A percentile compares a stretch with the other conserved stretches of the same genome.
phyloP scores from a whole-genome alignment of 2,329 filamentous ascomycete species.

The Chrysoporthe deuterocubensis region DNA sequence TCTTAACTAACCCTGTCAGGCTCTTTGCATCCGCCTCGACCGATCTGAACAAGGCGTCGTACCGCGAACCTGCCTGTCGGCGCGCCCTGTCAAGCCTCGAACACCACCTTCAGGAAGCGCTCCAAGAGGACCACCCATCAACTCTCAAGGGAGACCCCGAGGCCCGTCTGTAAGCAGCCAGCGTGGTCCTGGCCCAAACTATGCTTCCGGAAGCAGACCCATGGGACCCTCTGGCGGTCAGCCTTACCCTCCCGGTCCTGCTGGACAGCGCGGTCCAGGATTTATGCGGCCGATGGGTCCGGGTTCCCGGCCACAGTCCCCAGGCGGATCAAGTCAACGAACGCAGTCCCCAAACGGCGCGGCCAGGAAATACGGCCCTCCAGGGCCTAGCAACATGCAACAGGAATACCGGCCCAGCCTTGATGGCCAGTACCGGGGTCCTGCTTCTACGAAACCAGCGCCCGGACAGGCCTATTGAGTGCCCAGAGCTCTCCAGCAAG shows the following conservation, averaged over 20 bases:
- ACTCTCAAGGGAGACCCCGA: conserved; percentile 44
- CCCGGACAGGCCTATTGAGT: conserved; percentile 49
- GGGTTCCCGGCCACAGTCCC: conserved; percentile 47
- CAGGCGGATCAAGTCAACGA: conserved; percentile 39
- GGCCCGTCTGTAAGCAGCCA: conserved; percentile 42
- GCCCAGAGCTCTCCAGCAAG: background rate
- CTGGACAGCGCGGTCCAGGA: conserved; percentile 36
- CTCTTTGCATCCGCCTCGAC: conserved; percentile 89
- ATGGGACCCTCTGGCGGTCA: conserved; percentile 45
- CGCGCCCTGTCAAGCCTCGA: conserved; percentile 87
- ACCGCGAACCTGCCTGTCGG: conserved; percentile 90
- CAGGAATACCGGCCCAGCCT: conserved; percentile 33
- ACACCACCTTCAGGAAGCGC: conserved; percentile 49
- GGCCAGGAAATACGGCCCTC: conserved; percentile 47
- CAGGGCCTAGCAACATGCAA: conserved; percentile 53
- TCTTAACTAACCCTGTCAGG: conserved; percentile 50
- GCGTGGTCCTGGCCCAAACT: conserved; percentile 45
- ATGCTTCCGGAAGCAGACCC: conserved; percentile 41
- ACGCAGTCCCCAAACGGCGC: conserved; percentile 46
- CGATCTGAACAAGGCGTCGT: conserved; percentile 91
- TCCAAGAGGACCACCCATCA: conserved; percentile 60
- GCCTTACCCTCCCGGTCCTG: conserved; percentile 40
- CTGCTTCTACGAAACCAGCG: background rate
- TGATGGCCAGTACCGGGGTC: background rate
- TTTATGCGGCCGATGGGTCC: conserved; percentile 35